Base-by-base conservation (phyloP, 2,329 filamentous ascomycete genomes). In the Xylaria sp. region DNA sequence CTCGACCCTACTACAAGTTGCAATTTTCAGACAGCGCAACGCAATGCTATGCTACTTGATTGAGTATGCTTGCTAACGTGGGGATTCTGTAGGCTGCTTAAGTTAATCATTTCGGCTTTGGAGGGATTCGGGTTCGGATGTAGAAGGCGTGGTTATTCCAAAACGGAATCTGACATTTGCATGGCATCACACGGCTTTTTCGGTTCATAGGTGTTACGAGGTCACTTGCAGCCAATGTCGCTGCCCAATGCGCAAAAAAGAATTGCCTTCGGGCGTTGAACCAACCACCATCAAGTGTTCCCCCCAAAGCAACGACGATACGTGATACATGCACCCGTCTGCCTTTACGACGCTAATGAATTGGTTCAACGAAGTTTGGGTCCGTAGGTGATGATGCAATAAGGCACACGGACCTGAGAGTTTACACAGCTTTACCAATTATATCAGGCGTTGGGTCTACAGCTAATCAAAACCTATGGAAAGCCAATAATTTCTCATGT, bases 121-220 rank as follows among this genome's bases (percentile, higher is more conserved):
- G 59, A 67, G 65, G 72, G 73, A 72, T 64, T 69, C 62, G 71
- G 74, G 66, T 74, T 60, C 65, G 73, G 73, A 73, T 73, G 74
- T 74, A 74, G 74, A 77, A 74, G 76, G 76, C 74, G 76, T 72
- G 76, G 73, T 76, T 76, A 75, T 77, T 76, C 69, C 74, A 75
- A 75, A 74, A 70, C 72, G 77, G 77, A 77, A 78, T 77, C 72
- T 78, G 77, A 77, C 77, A 77, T 79, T 78, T 78, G 77, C 77
- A 79, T 79, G 77, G 77, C 77, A 79, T 79, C 77, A 78, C 76
- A 78, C 75, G 77, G 77, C 76, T 78, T 78, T 77, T 78, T 78
- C 76, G 77, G 77, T 78, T 79, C 76, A 77, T 78, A 78, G 77
- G 77, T 79, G 77, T 79, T 78, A 77, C 71, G 77, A 78, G 77